Conservation (phyloP, 805 yeast genomes). For the Yarrowia sp. region DNA sequence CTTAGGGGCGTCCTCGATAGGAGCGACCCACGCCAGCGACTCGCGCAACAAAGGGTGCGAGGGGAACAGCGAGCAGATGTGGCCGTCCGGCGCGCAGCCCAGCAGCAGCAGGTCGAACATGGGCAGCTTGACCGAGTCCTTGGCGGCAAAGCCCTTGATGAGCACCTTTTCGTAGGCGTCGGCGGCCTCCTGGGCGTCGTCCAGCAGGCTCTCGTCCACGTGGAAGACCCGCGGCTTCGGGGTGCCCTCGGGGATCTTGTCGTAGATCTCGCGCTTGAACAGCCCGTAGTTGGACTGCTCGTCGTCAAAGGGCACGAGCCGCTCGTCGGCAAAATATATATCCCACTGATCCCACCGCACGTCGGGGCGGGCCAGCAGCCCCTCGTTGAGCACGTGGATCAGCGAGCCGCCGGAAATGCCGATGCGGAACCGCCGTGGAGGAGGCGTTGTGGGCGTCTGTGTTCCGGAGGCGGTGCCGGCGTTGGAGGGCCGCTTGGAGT, state of each 20-base stretch:
- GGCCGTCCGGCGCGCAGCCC: conserved; percentile 99
- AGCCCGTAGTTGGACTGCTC: conserved; percentile 87
- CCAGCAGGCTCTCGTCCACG: conserved; percentile 70
- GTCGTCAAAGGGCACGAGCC: conserved; percentile 83
- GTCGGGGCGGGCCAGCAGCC: conserved; percentile 69
- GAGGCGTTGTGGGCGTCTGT: conserved; percentile 43
- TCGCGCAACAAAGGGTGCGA: conserved; percentile 86
- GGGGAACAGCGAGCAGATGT: conserved; percentile 94
- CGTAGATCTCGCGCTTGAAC: conserved; percentile 78
- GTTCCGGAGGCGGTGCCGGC: not conserved
- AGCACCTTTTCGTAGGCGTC: conserved; percentile 85
- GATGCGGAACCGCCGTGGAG: conserved; percentile 66
- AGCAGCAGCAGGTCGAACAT: conserved; percentile 85
- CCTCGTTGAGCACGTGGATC: conserved; percentile 81
- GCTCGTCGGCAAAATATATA: conserved; percentile 92
- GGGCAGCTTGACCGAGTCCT: conserved; percentile 93
- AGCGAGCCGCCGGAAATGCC: conserved; percentile 94
- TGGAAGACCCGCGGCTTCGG: conserved; percentile 72
- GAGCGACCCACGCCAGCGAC: conserved; percentile 90
- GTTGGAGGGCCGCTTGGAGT: not conserved
- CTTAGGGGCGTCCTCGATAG: conserved; percentile 86
- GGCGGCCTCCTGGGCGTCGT: conserved; percentile 76
- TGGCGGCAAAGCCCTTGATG: conserved; percentile 88
- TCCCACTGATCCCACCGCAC: conserved; percentile 95
- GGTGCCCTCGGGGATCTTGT: conserved; percentile 53